Percentiles rank a stretch among this genome's conserved stretches.
Evolutionary conservation across 2,329 filamentous ascomycete species (phyloP).

Genomic region (Phoma sp.): DNA sequence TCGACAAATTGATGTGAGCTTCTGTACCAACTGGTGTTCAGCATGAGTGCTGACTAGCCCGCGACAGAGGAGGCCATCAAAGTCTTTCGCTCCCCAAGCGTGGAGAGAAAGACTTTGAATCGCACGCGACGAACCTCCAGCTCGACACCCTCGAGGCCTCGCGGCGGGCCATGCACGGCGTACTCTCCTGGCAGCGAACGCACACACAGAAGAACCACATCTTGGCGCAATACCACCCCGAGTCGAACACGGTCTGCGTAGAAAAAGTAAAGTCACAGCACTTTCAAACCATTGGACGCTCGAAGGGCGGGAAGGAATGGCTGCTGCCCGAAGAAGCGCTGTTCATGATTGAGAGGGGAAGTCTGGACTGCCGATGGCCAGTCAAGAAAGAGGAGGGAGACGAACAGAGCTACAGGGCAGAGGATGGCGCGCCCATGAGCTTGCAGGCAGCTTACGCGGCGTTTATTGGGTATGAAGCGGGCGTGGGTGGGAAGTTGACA

Average conservation of each 20-base stretch:
- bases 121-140: constrained; percentile 85
- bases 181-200: constrained; percentile 77
- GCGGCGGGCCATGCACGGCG: constrained; percentile 86
- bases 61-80: constrained; percentile 25
- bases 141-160: constrained; percentile 79
- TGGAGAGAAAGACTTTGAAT: constrained; percentile 97
- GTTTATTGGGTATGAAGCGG: constrained; percentile 75
- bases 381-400: constrained; percentile 42
- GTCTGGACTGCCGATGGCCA: constrained; percentile 87
- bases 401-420: constrained; percentile 50
- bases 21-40: neutral
- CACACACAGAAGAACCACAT: constrained; percentile 73
- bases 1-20: constrained; percentile 63
- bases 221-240: constrained; percentile 77
- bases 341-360: constrained; percentile 87
- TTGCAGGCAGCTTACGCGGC: constrained; percentile 89
- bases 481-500: constrained; percentile 58
- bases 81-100: constrained; percentile 77
- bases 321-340: constrained; percentile 90
- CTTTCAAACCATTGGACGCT: constrained; percentile 77
- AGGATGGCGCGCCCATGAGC: constrained; percentile 79
- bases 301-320: constrained; percentile 68
- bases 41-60: neutral
- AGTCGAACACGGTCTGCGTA: constrained; percentile 66
- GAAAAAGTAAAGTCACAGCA: constrained; percentile 75